Evolutionary conservation across 208 protist genomes (phyloP), one percentile per base, ranked within the genome.

Genomic region (Acanthamoeba sp.): DNA sequence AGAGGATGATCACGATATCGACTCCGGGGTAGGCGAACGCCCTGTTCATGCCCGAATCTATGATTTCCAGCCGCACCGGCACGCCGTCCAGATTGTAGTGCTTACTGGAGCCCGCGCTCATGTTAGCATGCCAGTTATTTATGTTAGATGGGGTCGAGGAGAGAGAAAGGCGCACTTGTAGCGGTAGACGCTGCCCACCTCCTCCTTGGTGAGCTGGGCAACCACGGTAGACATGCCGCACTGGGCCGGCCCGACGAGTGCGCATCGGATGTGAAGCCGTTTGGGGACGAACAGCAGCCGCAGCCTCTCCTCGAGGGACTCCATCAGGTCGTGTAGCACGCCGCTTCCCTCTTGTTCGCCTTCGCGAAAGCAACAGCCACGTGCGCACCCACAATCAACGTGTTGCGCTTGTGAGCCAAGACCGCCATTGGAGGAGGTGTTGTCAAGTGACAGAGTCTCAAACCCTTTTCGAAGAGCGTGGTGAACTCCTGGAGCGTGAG

Each of bases 141-240:
- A 32, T 6, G 59, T 6, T 9, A 69, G 59, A n/a, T n/a, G 59
- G 29, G 64, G 34, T 2, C 16, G 64, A 27, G n/a, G 34, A 40
- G 64, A 27, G 29, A 29, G 29, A 9, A 32, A 18, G 7, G 34
- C 48, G 76, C n/a, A 85, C 76, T 14, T 85, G 76, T 85, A 85
- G 40, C 76, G 76, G 22, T 85, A 85, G 29, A 85, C 76, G 76
- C 45, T 59, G 48, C 76, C 76, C 5, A 85, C 76, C 76, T 85
- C 76, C 48, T 85, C 76, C 22, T 85, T 57, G 24, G 76, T 85
- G 76, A 85, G 76, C 48, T 52, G 5, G 76, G 76, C 76, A 0
- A 85, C 76, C n/a, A 85, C 76, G 12, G 76, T 42, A 24, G 76
- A 85, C 29, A 59, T 85, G 76, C 76, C 76, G 76, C 76, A 85